Evolutionary conservation across 1,284 basidiomycete genomes (phyloP).

Genomic region (Tilletiaria anomala): DNA sequence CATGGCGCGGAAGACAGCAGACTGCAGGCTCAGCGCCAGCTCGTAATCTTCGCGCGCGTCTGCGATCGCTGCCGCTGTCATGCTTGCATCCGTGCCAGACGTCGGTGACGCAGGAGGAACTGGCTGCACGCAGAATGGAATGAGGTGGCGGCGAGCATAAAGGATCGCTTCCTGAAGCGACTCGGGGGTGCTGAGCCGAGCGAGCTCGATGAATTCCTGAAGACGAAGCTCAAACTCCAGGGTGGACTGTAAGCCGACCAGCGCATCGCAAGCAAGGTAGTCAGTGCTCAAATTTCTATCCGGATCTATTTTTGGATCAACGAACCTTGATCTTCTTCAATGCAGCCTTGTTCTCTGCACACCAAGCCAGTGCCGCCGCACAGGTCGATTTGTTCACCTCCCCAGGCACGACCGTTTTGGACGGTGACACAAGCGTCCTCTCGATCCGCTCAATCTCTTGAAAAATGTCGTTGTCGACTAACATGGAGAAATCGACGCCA

Average conservation of each 20-base stretch:
- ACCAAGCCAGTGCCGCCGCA: slow-evolving; percentile 80
- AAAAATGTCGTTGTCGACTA: slow-evolving; percentile 60
- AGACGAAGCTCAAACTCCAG: slow-evolving; percentile 88
- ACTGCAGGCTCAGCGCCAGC: no score
- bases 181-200: slow-evolving; percentile 6
- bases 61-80: no score
- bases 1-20: slow-evolving; percentile 12
- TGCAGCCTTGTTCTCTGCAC: slow-evolving; percentile 82
- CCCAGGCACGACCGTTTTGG: background rate
- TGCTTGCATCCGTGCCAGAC: no score
- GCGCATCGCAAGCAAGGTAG: slow-evolving; percentile 40
- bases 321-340: slow-evolving; percentile 80
- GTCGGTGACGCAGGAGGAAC: no score
- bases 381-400: slow-evolving; percentile 51
- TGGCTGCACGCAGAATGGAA: slow-evolving; percentile 47
- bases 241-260: no score
- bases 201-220: slow-evolving; percentile 90
- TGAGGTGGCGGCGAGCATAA: slow-evolving; percentile 68
- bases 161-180: slow-evolving; percentile 58
- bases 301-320: no score
- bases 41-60: no score
- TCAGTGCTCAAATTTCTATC: no score
- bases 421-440: slow-evolving; percentile 48
- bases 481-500: background rate
- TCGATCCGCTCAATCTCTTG: slow-evolving; percentile 74